Percentiles rank a stretch among this genome's conserved stretches.
phyloP scores from a whole-genome alignment of 345 rosid species.

The Pelargonium nanum region DNA sequence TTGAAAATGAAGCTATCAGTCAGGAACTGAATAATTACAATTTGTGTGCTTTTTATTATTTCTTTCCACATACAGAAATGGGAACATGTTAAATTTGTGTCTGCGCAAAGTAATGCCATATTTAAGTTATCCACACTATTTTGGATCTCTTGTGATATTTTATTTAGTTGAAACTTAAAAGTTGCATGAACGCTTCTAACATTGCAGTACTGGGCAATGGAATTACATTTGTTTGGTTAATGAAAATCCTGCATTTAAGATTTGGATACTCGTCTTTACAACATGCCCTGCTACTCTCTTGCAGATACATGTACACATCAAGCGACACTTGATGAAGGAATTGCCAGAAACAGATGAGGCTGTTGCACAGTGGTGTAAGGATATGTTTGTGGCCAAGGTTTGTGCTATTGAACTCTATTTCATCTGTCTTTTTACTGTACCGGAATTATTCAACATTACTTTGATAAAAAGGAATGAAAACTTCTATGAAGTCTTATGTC shows the following conservation, averaged over 20 bases:
- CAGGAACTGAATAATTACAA: background rate
- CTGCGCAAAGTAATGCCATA: background rate
- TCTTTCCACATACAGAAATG: background rate
- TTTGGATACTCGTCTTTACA: background rate
- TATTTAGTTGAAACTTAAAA: background rate
- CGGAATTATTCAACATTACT: background rate
- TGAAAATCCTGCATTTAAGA: background rate
- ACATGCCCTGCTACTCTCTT: slow-evolving; percentile 11
- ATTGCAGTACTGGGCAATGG: background rate
- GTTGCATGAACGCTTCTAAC: too few species aligned
- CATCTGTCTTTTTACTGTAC: background rate
- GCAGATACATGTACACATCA: slow-evolving; percentile 75
- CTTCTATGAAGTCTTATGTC: background rate
- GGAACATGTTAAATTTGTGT: background rate
- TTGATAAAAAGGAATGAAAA: background rate
- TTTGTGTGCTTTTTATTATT: background rate
- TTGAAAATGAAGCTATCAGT: background rate
- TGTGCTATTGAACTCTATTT: background rate
- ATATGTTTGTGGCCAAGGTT: slow-evolving; percentile 77
- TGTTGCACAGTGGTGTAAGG: slow-evolving; percentile 93
- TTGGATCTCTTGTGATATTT: background rate
- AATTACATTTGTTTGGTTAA: background rate
- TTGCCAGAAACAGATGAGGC: slow-evolving; percentile 82
- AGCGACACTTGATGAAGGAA: slow-evolving; percentile 67
- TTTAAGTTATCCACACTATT: background rate